A percentile compares a stretch with the other conserved stretches of the same genome.
These are phyloP conservation scores for Cystobasidium onofrii DNA, from an alignment of 768 basidiomycete genomes.

Conservation along the genomic window DNA sequence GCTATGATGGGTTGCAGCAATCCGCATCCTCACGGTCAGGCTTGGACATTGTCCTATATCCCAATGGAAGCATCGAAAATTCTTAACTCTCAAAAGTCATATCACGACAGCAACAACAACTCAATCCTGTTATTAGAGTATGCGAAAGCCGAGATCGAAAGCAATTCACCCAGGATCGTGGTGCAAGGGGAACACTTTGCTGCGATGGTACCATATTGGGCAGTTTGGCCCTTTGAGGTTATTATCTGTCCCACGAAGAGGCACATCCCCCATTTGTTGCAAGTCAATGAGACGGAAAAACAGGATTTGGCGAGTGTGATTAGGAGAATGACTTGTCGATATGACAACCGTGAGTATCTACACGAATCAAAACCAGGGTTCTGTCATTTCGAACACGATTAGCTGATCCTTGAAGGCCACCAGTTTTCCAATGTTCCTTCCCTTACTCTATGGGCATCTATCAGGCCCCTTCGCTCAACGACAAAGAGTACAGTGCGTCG, in stretches of 20 bases:
- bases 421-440: conserved; percentile 69
- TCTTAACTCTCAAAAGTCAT: conserved; percentile 34
- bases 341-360: conserved; percentile 40
- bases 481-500: conserved; percentile 48
- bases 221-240: conserved; percentile 83
- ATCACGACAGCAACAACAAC: background rate
- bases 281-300: conserved; percentile 59
- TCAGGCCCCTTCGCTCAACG: conserved; percentile 57
- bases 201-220: conserved; percentile 90
- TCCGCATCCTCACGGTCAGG: conserved; percentile 87
- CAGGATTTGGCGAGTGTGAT: conserved; percentile 61
- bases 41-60: conserved; percentile 55
- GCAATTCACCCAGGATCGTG: conserved; percentile 53
- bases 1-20: conserved; percentile 92
- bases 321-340: conserved; percentile 32
- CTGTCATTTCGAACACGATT: background rate
- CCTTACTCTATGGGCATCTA: conserved; percentile 90
- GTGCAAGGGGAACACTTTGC: conserved; percentile 67
- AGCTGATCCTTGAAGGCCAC: conserved; percentile 44
- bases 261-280: conserved; percentile 64
- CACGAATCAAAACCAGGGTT: conserved; percentile 36
- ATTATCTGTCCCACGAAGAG: conserved; percentile 51
- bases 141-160: conserved; percentile 46
- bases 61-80: conserved; percentile 55
- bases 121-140: conserved; percentile 40